Conservation (phyloP, 768 basidiomycete genomes). For the Termitomyces bulborhizus region DNA sequence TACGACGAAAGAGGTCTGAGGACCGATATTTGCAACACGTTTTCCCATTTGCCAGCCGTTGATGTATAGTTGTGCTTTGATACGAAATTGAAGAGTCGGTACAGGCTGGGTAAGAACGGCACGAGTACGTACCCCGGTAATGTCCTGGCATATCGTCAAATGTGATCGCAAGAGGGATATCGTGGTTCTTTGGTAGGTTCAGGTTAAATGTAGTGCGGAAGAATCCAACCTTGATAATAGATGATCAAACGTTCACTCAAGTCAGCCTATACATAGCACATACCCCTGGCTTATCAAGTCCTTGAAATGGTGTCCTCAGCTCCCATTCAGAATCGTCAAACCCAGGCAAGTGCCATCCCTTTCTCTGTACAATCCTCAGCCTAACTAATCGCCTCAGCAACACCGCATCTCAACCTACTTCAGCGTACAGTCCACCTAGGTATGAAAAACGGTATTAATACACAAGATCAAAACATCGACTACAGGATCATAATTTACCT, state of each 20-base stretch:
- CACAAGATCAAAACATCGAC: not conserved
- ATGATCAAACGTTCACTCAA: not conserved
- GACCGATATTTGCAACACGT: constrained; percentile 13
- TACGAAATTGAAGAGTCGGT: not conserved
- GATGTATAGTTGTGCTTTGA: constrained; percentile 14
- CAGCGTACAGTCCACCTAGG: constrained; percentile 13
- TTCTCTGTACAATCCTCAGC: not conserved
- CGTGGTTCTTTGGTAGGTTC: constrained; percentile 7
- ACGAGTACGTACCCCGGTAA: constrained; percentile 7
- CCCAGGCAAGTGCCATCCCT: constrained; percentile 14
- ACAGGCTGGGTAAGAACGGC: not conserved
- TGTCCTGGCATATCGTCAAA: constrained; percentile 7
- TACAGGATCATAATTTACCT: constrained; percentile 1
- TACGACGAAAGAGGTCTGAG: constrained; percentile 11
- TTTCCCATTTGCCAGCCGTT: constrained; percentile 16
- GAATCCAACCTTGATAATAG: constrained; percentile 11
- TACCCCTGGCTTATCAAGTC: constrained; percentile 12
- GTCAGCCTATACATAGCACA: not conserved
- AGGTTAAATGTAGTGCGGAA: constrained; percentile 14
- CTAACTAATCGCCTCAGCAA: not conserved
- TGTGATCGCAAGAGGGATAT: constrained; percentile 10
- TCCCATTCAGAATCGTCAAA: constrained; percentile 15
- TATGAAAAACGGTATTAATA: not conserved
- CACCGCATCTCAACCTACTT: not conserved
- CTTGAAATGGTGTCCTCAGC: constrained; percentile 10